phyloP scores from a whole-genome alignment of 2,329 filamentous ascomycete species.

The Colletotrichum melonis region DNA sequence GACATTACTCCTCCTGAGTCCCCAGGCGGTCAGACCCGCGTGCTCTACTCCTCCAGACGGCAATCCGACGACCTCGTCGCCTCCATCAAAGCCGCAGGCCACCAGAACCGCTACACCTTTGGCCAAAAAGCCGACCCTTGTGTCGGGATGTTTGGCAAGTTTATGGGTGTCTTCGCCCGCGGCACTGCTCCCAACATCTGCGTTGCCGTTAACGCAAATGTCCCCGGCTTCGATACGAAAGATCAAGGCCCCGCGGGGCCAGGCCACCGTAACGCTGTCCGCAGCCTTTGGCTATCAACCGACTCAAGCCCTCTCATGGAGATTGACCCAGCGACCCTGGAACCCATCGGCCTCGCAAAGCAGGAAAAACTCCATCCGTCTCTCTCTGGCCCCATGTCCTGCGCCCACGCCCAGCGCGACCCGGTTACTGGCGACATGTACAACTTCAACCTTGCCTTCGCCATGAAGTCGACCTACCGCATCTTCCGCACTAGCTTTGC shows the following conservation, averaged over 20 bases:
- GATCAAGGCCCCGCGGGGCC: constrained; percentile 28
- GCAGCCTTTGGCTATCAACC: constrained; percentile 65
- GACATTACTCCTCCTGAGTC: constrained; percentile 63
- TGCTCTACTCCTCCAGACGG: constrained; percentile 78
- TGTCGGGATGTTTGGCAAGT: constrained; percentile 77
- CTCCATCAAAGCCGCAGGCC: constrained; percentile 69
- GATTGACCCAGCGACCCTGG: constrained; percentile 77
- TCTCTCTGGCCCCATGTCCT: constrained; percentile 74
- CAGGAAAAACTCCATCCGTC: constrained; percentile 74
- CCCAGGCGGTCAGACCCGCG: constrained; percentile 47
- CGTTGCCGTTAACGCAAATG: constrained; percentile 74
- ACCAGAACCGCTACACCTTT: constrained; percentile 70
- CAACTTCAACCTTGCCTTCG: constrained; percentile 83
- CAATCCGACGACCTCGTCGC: constrained; percentile 74
- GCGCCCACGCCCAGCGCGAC: constrained; percentile 78
- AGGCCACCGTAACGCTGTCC: constrained; percentile 40
- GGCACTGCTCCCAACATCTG: constrained; percentile 66
- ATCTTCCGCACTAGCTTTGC: constrained; percentile 73
- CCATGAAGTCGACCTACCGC: constrained; percentile 69
- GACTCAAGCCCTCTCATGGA: constrained; percentile 69
- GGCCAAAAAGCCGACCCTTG: constrained; percentile 80
- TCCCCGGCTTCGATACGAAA: constrained; percentile 62
- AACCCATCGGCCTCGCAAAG: constrained; percentile 73
- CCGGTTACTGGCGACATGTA: constrained; percentile 79
- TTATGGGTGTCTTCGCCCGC: constrained; percentile 68